A percentile compares a stretch with the other conserved stretches of the same genome.
phyloP scores from a whole-genome alignment of 176 grass and related monocot genomes.

The Canna indica region DNA sequence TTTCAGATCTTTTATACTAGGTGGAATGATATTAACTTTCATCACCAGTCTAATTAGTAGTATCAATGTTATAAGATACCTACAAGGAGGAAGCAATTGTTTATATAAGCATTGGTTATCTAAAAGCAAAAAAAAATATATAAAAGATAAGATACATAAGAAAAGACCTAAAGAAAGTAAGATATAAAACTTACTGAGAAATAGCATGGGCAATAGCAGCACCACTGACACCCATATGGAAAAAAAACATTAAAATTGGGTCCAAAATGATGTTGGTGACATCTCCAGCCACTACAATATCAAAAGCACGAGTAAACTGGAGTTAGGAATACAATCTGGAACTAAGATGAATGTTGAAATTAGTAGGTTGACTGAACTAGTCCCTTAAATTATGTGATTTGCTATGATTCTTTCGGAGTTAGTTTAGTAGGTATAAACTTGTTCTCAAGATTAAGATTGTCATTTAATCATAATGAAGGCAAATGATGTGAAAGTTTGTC shows the following conservation, averaged over 20 bases:
- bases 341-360: background rate
- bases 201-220: slow-evolving; percentile 88
- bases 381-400: too few relatives aligned
- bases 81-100: slow-evolving; percentile 26
- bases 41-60: slow-evolving; percentile 52
- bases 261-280: slow-evolving; percentile 80
- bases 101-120: background rate
- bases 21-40: slow-evolving; percentile 73
- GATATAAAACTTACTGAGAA: slow-evolving; percentile 66
- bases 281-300: slow-evolving; percentile 65
- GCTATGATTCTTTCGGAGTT: too few relatives aligned
- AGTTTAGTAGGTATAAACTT: too few relatives aligned
- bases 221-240: slow-evolving; percentile 72
- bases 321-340: background rate
- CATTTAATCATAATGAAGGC: too few relatives aligned
- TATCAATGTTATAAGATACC: slow-evolving; percentile 87
- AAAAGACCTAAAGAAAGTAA: background rate
- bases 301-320: slow-evolving; percentile 5
- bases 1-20: slow-evolving; percentile 76
- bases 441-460: too few relatives aligned
- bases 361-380: background rate
- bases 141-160: background rate
- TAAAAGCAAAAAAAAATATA: background rate
- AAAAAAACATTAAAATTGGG: slow-evolving; percentile 95
- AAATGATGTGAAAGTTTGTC: too few relatives aligned